Percentiles rank a stretch among this genome's conserved stretches.
Conservation (phyloP, 306 rosid genomes). For the Crotalaria pallida region DNA sequence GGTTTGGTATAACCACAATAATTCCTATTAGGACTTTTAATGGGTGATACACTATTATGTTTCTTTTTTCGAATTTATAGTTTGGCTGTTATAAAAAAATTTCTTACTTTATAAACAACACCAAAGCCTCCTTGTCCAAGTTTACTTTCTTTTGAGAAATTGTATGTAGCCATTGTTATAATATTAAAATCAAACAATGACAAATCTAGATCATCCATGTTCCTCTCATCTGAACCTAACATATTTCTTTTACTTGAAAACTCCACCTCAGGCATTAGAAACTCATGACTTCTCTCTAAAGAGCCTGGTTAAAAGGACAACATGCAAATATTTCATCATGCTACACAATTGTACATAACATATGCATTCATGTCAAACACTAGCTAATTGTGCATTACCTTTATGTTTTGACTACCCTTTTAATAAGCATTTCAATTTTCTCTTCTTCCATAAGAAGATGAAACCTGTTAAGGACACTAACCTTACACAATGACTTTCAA, state of each 20-base stretch:
- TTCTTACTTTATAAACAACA: constrained; percentile 44
- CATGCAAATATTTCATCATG: constrained; percentile 2
- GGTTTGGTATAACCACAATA: constrained; percentile 30
- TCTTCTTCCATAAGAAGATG: constrained; percentile 45
- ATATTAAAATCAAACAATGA: constrained; percentile 47
- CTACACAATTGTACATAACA: constrained; percentile 3
- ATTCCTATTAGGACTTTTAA: background rate
- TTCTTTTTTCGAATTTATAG: background rate
- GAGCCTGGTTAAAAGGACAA: constrained; percentile 40
- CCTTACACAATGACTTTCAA: too few species aligned
- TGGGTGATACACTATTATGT: background rate
- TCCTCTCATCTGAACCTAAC: constrained; percentile 31
- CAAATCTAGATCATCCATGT: constrained; percentile 42
- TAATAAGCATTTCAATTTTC: constrained; percentile 17
- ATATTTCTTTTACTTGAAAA: constrained; percentile 45
- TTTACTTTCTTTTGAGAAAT: constrained; percentile 43
- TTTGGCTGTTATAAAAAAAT: background rate
- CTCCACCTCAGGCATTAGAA: constrained; percentile 39
- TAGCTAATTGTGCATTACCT: constrained; percentile 40
- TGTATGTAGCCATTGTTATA: constrained; percentile 40
- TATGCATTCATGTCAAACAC: background rate
- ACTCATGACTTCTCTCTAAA: constrained; percentile 64
- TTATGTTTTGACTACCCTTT: constrained; percentile 14
- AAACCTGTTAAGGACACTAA: too few species aligned
- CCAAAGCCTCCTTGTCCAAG: constrained; percentile 68